Conservation (phyloP, 805 yeast genomes). For the Saccharomycopsis fermentans region DNA sequence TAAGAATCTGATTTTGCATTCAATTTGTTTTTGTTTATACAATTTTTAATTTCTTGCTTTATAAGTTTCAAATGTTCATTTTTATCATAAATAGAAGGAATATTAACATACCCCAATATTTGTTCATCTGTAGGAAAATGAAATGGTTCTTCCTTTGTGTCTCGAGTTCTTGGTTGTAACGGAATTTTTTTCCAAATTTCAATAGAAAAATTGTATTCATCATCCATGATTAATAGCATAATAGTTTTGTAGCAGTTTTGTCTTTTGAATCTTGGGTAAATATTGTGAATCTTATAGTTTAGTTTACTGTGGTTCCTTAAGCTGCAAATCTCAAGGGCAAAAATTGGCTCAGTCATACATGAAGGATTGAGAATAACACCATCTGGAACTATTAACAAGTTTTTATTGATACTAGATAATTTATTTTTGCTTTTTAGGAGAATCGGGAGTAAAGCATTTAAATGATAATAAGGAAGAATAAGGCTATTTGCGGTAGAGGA, state of each 20-base stretch:
- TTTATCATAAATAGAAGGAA: constrained; percentile 7
- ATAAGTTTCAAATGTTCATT: constrained; percentile 7
- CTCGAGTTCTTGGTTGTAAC: constrained; percentile 1
- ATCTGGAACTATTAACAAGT: constrained; percentile 14
- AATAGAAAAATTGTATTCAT: constrained; percentile 7
- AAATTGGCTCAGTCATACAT: constrained; percentile 11
- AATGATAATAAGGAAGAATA: constrained; percentile 11
- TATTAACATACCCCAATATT: constrained; percentile 5
- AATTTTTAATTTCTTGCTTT: constrained; percentile 1
- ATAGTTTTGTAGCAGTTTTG: constrained; percentile 14
- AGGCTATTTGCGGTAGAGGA: not conserved
- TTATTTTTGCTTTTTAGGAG: constrained; percentile 12
- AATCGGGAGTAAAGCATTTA: constrained; percentile 12
- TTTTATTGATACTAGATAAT: constrained; percentile 10
- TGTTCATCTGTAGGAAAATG: not conserved
- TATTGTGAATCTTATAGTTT: constrained; percentile 10
- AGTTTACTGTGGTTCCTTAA: constrained; percentile 4
- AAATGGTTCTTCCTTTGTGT: not conserved
- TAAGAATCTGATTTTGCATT: no score
- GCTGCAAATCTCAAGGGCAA: constrained; percentile 12
- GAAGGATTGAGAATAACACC: constrained; percentile 13
- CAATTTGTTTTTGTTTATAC: not conserved
- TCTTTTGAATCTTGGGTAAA: constrained; percentile 14
- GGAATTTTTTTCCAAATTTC: constrained; percentile 18
- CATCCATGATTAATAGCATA: constrained; percentile 8